Evolutionary conservation across 148 eudicot genomes (phyloP).

Genomic region (Heliamphora exappendiculata): DNA sequence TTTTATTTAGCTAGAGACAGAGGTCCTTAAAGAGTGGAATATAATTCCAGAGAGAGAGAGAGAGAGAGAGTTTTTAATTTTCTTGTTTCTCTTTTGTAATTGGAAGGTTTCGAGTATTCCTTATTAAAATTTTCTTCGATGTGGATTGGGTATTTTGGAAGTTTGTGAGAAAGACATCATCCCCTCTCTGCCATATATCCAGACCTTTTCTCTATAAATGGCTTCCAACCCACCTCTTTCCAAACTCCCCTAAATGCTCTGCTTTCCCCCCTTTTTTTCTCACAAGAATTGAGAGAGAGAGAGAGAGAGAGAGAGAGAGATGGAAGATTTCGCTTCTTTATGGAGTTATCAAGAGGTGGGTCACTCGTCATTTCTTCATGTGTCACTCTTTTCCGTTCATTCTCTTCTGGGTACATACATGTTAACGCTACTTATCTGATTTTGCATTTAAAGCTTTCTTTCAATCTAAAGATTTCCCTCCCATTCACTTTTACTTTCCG

Average conservation of each 20-base stretch:
- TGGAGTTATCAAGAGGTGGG: constrained; percentile 63
- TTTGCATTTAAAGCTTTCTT: constrained; percentile 6
- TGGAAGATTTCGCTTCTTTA: constrained; percentile 47
- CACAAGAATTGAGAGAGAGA: constrained; percentile 1
- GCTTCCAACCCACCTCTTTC: constrained; percentile 12
- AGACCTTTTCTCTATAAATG: constrained; percentile 37
- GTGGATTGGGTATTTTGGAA: constrained; percentile 14
- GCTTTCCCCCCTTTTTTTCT: constrained; percentile 1
- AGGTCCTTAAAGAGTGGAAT: constrained; percentile 19
- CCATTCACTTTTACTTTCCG: neutral
- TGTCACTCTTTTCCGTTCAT: constrained; percentile 5
- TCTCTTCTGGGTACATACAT: neutral
- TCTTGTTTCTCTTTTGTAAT: neutral
- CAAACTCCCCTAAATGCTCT: constrained; percentile 17
- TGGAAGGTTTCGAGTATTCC: constrained; percentile 4
- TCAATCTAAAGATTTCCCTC: neutral
- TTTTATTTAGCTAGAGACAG: constrained; percentile 15
- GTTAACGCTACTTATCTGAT: neutral
- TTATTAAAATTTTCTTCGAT: neutral
- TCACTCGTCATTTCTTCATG: constrained; percentile 4
- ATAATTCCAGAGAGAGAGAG: constrained; percentile 2
- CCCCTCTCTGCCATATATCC: constrained; percentile 26
- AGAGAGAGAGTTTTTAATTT: neutral
- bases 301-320: constrained; percentile 11
- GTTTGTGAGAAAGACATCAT: constrained; percentile 5